These are phyloP conservation scores for Dunaliella sp. DNA, from an alignment of 139 green algal genomes.

Conservation along the genomic window DNA sequence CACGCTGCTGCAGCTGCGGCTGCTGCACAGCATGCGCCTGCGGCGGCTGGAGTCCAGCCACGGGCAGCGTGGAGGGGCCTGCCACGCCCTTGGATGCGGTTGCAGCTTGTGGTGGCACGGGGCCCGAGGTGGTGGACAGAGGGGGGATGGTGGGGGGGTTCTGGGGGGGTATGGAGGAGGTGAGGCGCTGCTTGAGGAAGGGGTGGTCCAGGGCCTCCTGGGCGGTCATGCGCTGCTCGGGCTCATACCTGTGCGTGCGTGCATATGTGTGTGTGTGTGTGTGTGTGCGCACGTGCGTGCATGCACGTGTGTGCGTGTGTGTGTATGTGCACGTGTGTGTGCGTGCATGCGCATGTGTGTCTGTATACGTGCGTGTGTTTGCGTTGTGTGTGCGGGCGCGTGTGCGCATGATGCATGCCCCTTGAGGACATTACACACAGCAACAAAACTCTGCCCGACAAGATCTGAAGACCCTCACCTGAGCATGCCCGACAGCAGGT, in stretches of 20 bases:
- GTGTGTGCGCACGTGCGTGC: no score
- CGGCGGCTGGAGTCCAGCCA: not conserved
- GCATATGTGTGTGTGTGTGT: not conserved
- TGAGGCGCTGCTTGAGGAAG: slow-evolving; percentile 40
- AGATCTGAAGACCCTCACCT: no score
- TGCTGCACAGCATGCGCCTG: not conserved
- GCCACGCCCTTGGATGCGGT: no score
- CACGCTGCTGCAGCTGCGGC: not conserved
- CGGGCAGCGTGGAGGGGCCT: no score
- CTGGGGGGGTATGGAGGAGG: slow-evolving; percentile 10
- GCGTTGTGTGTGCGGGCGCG: not conserved
- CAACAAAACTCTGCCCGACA: no score
- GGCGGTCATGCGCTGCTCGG: slow-evolving; percentile 65
- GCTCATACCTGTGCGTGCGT: slow-evolving; percentile 58
- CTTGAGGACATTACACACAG: no score
- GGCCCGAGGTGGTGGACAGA: not conserved
- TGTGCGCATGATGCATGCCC: no score
- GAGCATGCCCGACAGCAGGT: slow-evolving; percentile 26
- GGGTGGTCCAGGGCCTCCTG: slow-evolving; percentile 75
- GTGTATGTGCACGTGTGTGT: no score
- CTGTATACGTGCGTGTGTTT: not conserved
- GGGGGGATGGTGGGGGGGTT: not conserved
- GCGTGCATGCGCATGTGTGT: no score
- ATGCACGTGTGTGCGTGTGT: no score
- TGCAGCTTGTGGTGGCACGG: not conserved